Evolutionary conservation across 2,329 filamentous ascomycete genomes (phyloP).

Genomic region (Leptographium radiaticola): DNA sequence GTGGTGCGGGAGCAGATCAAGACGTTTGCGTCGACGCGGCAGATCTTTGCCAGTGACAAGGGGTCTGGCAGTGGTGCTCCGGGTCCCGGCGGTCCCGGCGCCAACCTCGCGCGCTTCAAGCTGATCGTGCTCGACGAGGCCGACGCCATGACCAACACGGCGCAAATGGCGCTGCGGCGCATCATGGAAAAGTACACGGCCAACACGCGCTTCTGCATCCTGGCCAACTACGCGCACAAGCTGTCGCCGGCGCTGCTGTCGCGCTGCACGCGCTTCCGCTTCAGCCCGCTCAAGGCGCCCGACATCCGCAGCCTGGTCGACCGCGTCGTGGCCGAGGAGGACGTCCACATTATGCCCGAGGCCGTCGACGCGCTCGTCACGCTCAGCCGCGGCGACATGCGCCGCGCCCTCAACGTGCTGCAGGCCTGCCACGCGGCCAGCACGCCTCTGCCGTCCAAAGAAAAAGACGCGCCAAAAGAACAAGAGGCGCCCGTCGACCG

Average conservation of each 20-base stretch:
- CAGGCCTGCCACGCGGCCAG: constrained; percentile 95
- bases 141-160: constrained; percentile 98
- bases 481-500: constrained; percentile 20
- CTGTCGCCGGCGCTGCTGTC: constrained; percentile 85
- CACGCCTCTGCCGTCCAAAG: constrained; percentile 51
- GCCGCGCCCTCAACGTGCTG: constrained; percentile 82
- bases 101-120: constrained; percentile 54
- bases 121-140: constrained; percentile 96
- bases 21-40: constrained; percentile 94
- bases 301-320: constrained; percentile 82
- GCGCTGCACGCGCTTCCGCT: constrained; percentile 86
- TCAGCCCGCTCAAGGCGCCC: constrained; percentile 78
- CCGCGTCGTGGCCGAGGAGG: constrained; percentile 77
- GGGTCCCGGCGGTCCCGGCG: constrained; percentile 38
- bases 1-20: constrained; percentile 99
- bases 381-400: constrained; percentile 92
- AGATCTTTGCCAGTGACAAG: constrained; percentile 56
- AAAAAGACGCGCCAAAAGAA: constrained; percentile 20
- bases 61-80: constrained; percentile 24
- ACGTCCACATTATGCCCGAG: constrained; percentile 67
- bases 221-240: constrained; percentile 98
- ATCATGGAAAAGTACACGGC: constrained; percentile 99
- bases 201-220: constrained; percentile 95
- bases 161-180: constrained; percentile 88
- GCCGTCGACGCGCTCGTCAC: constrained; percentile 74